These are phyloP conservation scores for Coccomyxa sp. DNA, from an alignment of 139 green algal species.

Conservation along the genomic window DNA sequence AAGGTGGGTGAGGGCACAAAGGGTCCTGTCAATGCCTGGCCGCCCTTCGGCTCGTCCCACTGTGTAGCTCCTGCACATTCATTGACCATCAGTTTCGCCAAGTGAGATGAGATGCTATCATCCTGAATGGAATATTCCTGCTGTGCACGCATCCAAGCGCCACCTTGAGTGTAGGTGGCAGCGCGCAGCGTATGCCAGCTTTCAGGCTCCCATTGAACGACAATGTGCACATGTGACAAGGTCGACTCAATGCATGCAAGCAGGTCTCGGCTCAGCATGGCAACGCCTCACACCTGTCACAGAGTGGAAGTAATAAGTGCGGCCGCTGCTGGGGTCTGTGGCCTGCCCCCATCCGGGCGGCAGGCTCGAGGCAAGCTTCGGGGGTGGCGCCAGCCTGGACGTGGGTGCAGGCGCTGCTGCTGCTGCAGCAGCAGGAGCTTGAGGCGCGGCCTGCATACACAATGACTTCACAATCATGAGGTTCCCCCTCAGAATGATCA, in stretches of 20 bases:
- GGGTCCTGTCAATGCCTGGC: background rate
- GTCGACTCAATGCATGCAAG: no score
- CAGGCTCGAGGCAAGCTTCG: background rate
- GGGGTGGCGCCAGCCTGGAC: background rate
- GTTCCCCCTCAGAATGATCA: no score
- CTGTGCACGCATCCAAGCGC: no score
- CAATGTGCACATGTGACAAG: no score
- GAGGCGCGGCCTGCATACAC: no score
- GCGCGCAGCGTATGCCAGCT: no score
- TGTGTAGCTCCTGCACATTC: slow-evolving; percentile 28
- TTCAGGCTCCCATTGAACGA: no score
- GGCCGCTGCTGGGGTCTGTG: slow-evolving; percentile 27
- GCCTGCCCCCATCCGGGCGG: slow-evolving; percentile 52
- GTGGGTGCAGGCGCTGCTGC: background rate
- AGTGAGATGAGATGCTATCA: background rate
- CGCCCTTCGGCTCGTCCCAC: slow-evolving; percentile 38
- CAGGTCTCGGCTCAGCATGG: no score
- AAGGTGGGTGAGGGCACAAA: slow-evolving; percentile 36
- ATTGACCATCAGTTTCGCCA: slow-evolving; percentile 28
- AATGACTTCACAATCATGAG: no score
- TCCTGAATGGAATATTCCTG: background rate
- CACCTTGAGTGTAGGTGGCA: no score
- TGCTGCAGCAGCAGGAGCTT: no score
- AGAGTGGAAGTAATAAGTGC: slow-evolving; percentile 27
- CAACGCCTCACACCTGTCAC: slow-evolving; percentile 19